These are phyloP conservation scores for Irpex sp. DNA, from an alignment of 1,284 basidiomycete species.

Conservation along the genomic window DNA sequence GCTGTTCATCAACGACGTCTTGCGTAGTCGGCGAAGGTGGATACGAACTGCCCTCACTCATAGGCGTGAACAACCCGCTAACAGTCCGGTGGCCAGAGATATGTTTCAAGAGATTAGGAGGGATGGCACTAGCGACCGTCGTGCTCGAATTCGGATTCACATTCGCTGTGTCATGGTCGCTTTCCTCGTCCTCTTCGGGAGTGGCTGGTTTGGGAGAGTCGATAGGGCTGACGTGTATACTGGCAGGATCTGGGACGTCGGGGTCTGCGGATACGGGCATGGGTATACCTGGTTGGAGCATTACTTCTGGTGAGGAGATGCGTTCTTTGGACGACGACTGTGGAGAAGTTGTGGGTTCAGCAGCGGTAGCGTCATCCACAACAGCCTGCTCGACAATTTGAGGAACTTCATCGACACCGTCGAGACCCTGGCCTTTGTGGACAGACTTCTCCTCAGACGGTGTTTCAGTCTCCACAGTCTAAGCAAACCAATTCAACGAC, in stretches of 20 bases:
- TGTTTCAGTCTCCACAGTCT: no score
- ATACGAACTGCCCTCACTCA: slow-evolving; percentile 18
- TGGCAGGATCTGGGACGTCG: slow-evolving; percentile 36
- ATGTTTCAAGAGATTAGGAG: slow-evolving; percentile 2
- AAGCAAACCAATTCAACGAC: not conserved
- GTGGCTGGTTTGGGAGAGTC: slow-evolving; percentile 13
- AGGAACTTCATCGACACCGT: not conserved
- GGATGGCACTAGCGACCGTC: slow-evolving; percentile 1
- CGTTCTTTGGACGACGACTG: not conserved
- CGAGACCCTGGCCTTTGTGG: no score
- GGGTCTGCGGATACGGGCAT: slow-evolving; percentile 41
- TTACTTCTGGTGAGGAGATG: not conserved
- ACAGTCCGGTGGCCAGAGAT: slow-evolving; percentile 12
- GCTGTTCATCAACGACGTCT: not conserved
- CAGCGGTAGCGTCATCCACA: not conserved
- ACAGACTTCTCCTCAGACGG: not conserved
- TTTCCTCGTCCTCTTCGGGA: slow-evolving; percentile 2
- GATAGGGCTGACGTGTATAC: slow-evolving; percentile 20
- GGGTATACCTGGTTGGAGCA: slow-evolving; percentile 25
- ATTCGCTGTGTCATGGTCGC: not conserved
- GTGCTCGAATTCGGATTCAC: not conserved
- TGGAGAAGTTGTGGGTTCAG: not conserved
- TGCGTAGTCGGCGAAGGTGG: slow-evolving; percentile 8
- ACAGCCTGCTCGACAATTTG: not conserved
- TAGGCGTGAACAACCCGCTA: slow-evolving; percentile 30